A percentile compares a stretch with the other conserved stretches of the same genome.
These are phyloP conservation scores for Aleurites moluccanus DNA, from an alignment of 441 rosid species.

Conservation along the genomic window DNA sequence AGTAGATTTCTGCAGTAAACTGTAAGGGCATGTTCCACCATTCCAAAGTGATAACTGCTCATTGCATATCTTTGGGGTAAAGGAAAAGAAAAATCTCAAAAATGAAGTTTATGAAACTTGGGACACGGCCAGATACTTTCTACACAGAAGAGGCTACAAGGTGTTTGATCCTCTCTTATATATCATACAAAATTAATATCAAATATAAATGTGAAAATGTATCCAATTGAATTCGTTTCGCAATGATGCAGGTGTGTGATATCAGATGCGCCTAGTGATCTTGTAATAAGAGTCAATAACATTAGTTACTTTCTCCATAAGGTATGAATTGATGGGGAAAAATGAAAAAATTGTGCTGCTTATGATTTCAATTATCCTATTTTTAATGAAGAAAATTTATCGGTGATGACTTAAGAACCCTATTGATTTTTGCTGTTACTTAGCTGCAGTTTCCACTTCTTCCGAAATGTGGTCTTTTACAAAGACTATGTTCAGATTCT, in stretches of 20 bases:
- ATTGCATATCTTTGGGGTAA: constrained; percentile 14
- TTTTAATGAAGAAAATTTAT: neutral
- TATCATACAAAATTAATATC: neutral
- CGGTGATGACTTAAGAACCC: constrained; percentile 4
- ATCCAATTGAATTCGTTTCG: neutral
- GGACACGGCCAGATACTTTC: constrained; percentile 87
- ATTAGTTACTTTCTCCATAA: constrained; percentile 73
- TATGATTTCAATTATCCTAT: neutral
- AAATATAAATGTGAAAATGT: neutral
- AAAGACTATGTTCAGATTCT: constrained; percentile 50
- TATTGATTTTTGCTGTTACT: constrained; percentile 33
- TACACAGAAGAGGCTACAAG: constrained; percentile 87
- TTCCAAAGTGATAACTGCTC: constrained; percentile 11
- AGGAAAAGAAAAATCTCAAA: constrained; percentile 25
- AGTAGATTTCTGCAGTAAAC: neutral
- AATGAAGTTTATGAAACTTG: constrained; percentile 98
- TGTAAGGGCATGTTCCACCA: constrained; percentile 21
- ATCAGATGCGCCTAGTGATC: constrained; percentile 68
- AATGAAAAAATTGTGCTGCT: neutral
- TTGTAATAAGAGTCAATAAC: constrained; percentile 60
- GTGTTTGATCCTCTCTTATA: constrained; percentile 1
- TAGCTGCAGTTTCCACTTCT: constrained; percentile 81
- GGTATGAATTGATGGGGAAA: constrained; percentile 41
- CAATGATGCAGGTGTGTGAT: constrained; percentile 61
- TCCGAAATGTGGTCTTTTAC: constrained; percentile 84